Evolutionary conservation across 2,329 filamentous ascomycete genomes (phyloP).

Genomic region (Colletotrichum echinochloae): DNA sequence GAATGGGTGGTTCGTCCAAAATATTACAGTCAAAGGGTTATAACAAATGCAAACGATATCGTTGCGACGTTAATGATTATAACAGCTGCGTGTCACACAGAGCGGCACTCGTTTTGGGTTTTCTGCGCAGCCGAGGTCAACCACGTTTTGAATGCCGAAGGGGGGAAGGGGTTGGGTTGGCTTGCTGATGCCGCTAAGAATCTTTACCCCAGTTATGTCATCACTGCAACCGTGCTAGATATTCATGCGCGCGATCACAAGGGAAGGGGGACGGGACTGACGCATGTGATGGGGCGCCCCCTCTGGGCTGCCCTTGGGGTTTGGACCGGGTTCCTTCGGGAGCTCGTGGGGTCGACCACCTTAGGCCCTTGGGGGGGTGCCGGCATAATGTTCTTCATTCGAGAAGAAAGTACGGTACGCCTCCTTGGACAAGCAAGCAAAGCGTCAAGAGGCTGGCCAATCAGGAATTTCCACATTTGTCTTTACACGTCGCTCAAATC

Average conservation of each 20-base stretch:
- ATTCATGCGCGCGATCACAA: slow-evolving; percentile 36
- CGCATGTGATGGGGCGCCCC: slow-evolving; percentile 36
- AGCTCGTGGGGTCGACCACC: slow-evolving; percentile 31
- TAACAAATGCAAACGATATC: not conserved
- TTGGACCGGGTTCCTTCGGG: slow-evolving; percentile 17
- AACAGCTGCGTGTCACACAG: slow-evolving; percentile 34
- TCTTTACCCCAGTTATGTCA: slow-evolving; percentile 42
- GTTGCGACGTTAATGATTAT: slow-evolving; percentile 12
- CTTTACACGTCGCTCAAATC: not conserved
- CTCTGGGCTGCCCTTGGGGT: slow-evolving; percentile 2
- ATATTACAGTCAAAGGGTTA: not conserved
- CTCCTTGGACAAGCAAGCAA: not conserved
- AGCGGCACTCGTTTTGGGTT: slow-evolving; percentile 1
- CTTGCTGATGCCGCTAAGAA: slow-evolving; percentile 34
- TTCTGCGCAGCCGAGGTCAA: slow-evolving; percentile 40
- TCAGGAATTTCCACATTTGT: not conserved
- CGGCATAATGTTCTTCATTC: slow-evolving; percentile 6
- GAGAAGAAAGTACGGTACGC: not conserved
- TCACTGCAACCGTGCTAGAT: slow-evolving; percentile 5
- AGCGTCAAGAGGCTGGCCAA: too few relatives aligned
- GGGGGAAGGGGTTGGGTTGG: slow-evolving; percentile 11
- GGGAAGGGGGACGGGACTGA: slow-evolving; percentile 23
- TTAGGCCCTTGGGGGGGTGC: not conserved
- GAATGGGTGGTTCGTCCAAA: slow-evolving; percentile 32
- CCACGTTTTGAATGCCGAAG: slow-evolving; percentile 39